A percentile compares a stretch with the other conserved stretches of the same genome.
phyloP scores from a whole-genome alignment of 2,329 filamentous ascomycete genomes.

The Hymenoscyphus linearis region DNA sequence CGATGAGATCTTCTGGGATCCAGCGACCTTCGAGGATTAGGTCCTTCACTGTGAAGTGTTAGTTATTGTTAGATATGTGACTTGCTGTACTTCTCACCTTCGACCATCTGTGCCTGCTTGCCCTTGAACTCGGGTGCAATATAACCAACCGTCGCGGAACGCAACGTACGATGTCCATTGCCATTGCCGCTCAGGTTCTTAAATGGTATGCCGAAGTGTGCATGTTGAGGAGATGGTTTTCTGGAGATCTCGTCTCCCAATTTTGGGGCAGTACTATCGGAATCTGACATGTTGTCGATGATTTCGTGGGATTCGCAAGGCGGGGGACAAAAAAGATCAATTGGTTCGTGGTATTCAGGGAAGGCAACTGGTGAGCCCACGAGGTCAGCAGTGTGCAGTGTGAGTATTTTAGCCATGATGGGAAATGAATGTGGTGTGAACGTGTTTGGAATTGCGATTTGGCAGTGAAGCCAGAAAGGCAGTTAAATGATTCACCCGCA shows the following conservation, averaged over 20 bases:
- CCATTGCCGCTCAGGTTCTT: conserved; percentile 43
- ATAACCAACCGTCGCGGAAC: conserved; percentile 89
- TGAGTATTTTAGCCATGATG: conserved; percentile 21
- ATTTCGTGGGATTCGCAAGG: conserved; percentile 15
- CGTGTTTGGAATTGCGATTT: neutral
- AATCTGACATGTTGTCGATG: conserved; percentile 21
- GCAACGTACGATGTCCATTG: conserved; percentile 64
- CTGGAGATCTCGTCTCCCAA: conserved; percentile 26
- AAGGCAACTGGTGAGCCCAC: conserved; percentile 18
- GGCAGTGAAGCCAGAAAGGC: neutral
- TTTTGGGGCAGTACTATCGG: conserved; percentile 19
- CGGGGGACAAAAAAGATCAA: conserved; percentile 7
- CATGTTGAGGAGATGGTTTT: conserved; percentile 76
- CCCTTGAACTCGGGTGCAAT: conserved; percentile 91
- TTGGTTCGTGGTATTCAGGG: conserved; percentile 19
- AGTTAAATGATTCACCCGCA: neutral
- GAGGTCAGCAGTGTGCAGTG: conserved; percentile 23
- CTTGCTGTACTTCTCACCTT: conserved; percentile 21
- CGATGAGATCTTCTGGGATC: conserved; percentile 77
- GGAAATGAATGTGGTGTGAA: neutral
- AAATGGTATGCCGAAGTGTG: conserved; percentile 68
- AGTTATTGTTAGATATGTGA: conserved; percentile 13
- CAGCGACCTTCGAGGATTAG: conserved; percentile 72
- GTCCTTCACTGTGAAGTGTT: conserved; percentile 44
- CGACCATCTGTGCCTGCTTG: conserved; percentile 67